Base-by-base conservation (phyloP, 495 filamentous ascomycete genomes). In the Neurospora africana region DNA sequence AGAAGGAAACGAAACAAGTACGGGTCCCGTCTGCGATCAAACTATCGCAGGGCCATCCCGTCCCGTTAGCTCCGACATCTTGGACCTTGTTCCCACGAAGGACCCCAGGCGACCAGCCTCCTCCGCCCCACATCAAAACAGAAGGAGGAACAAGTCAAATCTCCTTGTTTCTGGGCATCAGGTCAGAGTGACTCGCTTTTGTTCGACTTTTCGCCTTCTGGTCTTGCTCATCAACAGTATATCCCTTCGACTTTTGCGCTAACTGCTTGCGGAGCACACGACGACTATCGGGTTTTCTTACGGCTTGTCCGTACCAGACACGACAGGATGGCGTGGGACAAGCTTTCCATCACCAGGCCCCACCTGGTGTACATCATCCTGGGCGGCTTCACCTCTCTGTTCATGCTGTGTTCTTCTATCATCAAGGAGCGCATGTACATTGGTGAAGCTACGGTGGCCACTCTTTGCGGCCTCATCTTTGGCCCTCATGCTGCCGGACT, bases 361-460 rank as follows among this genome's bases (percentile, higher is more conserved):
- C 96, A 99, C 86, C 80, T 97, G 92, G 96, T 96, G 58, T 99
- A 99, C 81, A 93, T 97, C 84, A 98, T 99, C 82, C 85, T 99
- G 44, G 96, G 96, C 75, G 96, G 95, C 76, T 99, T 99, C 84
- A 98, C 96, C 70, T 93, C 91, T 69, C 85, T 99, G 76, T 99
- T 99, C 84, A 99, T 99, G 96, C 85, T 99, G 65, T 96, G 93
- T 81, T 98, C 95, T 47, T 91, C 95, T 67, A 90, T 98, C 81
- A 95, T 99, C 81, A 99, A 99, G 86, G 96, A 99, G 84, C 90
- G 92, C 76, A 87, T 99, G 71, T 99, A 99, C 83, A 98, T 99
- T 72, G 96, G 96, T 76, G 96, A 99, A 87, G 96, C 96, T 35
- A 97, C 96, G 11, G 92, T 99, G 11, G 96, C 96, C 43, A 98